phyloP scores from a whole-genome alignment of 371 early-diverging fungal species.

The Syncephalastrum racemosum region DNA sequence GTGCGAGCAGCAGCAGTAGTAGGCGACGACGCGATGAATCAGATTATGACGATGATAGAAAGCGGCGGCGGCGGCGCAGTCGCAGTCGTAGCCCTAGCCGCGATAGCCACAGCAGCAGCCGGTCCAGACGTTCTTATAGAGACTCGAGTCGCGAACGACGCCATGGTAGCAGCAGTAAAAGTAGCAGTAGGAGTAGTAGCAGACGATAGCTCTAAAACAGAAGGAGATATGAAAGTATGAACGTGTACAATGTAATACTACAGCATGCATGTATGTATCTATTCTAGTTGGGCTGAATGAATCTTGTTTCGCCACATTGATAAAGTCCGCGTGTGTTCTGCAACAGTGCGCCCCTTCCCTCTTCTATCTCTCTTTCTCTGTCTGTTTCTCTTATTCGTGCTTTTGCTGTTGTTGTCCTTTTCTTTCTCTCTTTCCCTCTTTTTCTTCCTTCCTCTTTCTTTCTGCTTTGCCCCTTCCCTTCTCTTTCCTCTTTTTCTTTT shows the following conservation, averaged over 20 bases:
- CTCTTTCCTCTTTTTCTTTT: conserved; percentile 10
- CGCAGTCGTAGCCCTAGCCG: conserved; percentile 14
- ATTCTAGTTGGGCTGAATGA: no score
- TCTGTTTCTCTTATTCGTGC: no score
- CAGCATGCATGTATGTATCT: no score
- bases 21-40: conserved; percentile 1
- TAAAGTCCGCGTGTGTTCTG: no score
- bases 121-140: conserved; percentile 6
- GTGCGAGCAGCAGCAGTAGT: conserved; percentile 14
- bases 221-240: no score
- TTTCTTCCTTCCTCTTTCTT: conserved; percentile 10
- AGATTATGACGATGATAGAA: conserved; percentile 4
- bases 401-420: neutral
- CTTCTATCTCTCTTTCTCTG: no score
- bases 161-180: conserved; percentile 1
- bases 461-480: conserved; percentile 8
- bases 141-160: conserved; percentile 1
- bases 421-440: conserved; percentile 9
- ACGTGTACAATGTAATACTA: no score
- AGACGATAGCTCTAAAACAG: no score
- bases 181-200: conserved; percentile 9
- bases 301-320: no score
- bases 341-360: no score
- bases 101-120: conserved; percentile 6
- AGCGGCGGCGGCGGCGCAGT: neutral